Percentiles rank a stretch among this genome's conserved stretches.
These are phyloP conservation scores for Lentinula edodes DNA, from an alignment of 768 basidiomycete genomes.

Conservation along the genomic window DNA sequence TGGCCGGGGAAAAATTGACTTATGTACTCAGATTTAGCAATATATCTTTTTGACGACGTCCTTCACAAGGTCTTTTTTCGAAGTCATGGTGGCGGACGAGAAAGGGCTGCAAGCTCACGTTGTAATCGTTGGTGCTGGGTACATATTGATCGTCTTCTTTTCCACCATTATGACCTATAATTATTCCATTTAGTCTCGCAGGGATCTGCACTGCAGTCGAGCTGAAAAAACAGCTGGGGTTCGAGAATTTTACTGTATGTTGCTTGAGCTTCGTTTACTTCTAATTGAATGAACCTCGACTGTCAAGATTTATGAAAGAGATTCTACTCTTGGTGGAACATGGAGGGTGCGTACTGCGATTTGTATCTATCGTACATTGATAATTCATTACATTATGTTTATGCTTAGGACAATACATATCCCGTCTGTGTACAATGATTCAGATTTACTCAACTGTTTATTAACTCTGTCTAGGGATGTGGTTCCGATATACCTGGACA, in stretches of 20 bases:
- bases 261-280: not conserved
- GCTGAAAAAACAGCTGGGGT: conserved; percentile 36
- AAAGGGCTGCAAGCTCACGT: conserved; percentile 25
- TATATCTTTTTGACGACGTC: not conserved
- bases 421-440: conserved; percentile 27
- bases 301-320: conserved; percentile 46
- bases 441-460: not conserved
- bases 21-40: too few relatives aligned
- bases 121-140: conserved; percentile 50
- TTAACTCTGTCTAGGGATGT: conserved; percentile 33
- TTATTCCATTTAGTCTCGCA: conserved; percentile 27
- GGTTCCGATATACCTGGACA: conserved; percentile 51
- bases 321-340: conserved; percentile 43
- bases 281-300: not conserved
- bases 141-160: conserved; percentile 6
- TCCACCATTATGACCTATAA: not conserved
- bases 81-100: not conserved
- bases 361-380: not conserved
- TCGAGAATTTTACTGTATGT: conserved; percentile 44
- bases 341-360: conserved; percentile 41
- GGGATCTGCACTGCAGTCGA: conserved; percentile 45
- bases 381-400: not conserved
- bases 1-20: too few relatives aligned
- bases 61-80: too few relatives aligned
- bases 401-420: conserved; percentile 46